phyloP scores from a whole-genome alignment of 1,284 basidiomycete species.

The Ceratobasidium sp. region DNA sequence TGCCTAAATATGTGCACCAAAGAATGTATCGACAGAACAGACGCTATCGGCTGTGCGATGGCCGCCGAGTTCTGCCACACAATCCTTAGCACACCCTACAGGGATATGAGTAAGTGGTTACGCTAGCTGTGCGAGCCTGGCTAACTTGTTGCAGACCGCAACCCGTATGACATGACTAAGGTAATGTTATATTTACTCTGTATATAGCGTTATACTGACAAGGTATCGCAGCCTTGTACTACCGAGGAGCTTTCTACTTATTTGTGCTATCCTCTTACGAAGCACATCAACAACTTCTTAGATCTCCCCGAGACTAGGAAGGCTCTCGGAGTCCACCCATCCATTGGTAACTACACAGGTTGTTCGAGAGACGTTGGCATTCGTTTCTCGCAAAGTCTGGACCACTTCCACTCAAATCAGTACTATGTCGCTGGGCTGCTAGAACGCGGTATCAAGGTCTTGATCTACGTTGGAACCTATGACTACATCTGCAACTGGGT shows the following conservation, averaged over 20 bases:
- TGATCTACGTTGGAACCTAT: conserved; percentile 77
- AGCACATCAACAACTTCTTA: conserved; percentile 57
- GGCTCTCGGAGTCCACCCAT: conserved; percentile 55
- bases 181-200: neutral
- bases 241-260: conserved; percentile 17
- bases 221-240: conserved; percentile 20
- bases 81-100: neutral
- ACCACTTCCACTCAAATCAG: conserved; percentile 34
- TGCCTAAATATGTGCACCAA: conserved; percentile 37
- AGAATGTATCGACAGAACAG: conserved; percentile 42
- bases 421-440: conserved; percentile 59
- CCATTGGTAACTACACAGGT: conserved; percentile 52
- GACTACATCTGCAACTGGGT: conserved; percentile 80
- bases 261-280: conserved; percentile 57
- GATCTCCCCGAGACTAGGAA: conserved; percentile 57
- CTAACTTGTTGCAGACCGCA: conserved; percentile 2
- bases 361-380: conserved; percentile 53
- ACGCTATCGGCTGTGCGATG: conserved; percentile 32
- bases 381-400: conserved; percentile 48
- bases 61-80: conserved; percentile 30
- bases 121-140: neutral
- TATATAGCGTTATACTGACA: neutral
- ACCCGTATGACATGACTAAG: conserved; percentile 40
- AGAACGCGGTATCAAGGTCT: conserved; percentile 70
- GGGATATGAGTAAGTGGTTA: neutral